Evolutionary conservation across 1,284 basidiomycete species (phyloP).

Genomic region (Irpex lacteus): DNA sequence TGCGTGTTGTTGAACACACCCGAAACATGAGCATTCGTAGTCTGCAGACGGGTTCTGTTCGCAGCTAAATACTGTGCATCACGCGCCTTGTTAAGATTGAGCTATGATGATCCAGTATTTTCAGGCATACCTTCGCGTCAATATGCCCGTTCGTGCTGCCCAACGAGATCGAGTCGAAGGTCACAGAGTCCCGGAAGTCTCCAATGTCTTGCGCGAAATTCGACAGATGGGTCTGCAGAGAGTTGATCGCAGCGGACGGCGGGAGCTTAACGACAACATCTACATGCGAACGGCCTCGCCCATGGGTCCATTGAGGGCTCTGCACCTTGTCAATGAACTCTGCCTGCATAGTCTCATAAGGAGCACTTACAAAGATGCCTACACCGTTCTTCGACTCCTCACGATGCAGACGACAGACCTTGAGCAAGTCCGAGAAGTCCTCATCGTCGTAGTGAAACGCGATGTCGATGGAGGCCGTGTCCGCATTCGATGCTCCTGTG

Average conservation of each 20-base stretch:
- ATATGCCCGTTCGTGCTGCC: not conserved
- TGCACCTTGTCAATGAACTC: not conserved
- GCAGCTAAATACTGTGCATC: not conserved
- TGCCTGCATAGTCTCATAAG: not conserved
- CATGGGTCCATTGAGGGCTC: not conserved
- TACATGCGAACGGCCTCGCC: not conserved
- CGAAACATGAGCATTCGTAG: not conserved
- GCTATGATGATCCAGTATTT: not conserved
- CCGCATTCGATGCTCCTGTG: conserved; percentile 2
- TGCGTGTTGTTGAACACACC: not conserved
- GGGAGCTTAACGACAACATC: not conserved
- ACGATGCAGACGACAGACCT: conserved; percentile 23
- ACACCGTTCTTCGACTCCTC: conserved; percentile 23
- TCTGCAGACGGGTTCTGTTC: not conserved
- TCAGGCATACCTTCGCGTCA: not conserved
- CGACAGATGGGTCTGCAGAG: not conserved
- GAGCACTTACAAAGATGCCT: conserved; percentile 28
- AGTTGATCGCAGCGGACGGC: not conserved
- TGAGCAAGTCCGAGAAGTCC: conserved; percentile 16
- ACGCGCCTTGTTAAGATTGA: not conserved
- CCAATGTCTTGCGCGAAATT: not conserved
- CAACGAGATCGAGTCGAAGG: not conserved
- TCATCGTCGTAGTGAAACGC: conserved; percentile 17
- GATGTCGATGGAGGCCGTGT: conserved; percentile 21
- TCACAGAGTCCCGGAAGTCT: not conserved